phyloP scores from a whole-genome alignment of 1,284 basidiomycete species.

The Cryptococcus wingfieldii region DNA sequence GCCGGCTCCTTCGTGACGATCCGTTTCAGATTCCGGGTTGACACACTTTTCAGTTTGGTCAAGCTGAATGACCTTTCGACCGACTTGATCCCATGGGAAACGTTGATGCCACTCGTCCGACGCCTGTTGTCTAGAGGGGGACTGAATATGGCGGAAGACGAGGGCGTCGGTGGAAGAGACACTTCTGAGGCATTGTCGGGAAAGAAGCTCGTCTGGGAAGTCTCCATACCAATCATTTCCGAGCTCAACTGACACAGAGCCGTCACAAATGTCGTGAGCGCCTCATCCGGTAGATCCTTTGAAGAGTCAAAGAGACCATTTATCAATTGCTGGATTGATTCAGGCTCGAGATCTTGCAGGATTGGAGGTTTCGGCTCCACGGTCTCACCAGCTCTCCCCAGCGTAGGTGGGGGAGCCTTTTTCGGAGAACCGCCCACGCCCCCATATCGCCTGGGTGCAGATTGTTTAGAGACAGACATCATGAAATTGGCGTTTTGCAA shows the following conservation, averaged over 20 bases:
- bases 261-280: slow-evolving; percentile 75
- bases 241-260: slow-evolving; percentile 79
- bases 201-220: background rate
- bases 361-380: slow-evolving; percentile 19
- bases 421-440: slow-evolving; percentile 8
- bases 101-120: slow-evolving; percentile 76
- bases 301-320: slow-evolving; percentile 78
- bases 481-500: slow-evolving; percentile 91
- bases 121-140: slow-evolving; percentile 53
- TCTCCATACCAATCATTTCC: slow-evolving; percentile 82
- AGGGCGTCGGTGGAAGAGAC: slow-evolving; percentile 16
- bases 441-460: background rate
- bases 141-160: slow-evolving; percentile 14
- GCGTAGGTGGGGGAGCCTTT: slow-evolving; percentile 4
- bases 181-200: slow-evolving; percentile 46
- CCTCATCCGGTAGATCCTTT: slow-evolving; percentile 72
- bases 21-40: slow-evolving; percentile 75
- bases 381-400: background rate
- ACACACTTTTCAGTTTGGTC: slow-evolving; percentile 72
- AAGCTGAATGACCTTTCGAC: slow-evolving; percentile 68
- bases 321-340: slow-evolving; percentile 66
- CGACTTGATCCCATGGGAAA: slow-evolving; percentile 66
- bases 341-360: slow-evolving; percentile 64
- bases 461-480: slow-evolving; percentile 56
- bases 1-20: slow-evolving; percentile 72